A percentile compares a stretch with the other conserved stretches of the same genome.
These are phyloP conservation scores for Tricholoma matsutake DNA, from an alignment of 768 basidiomycete genomes.

Conservation along the genomic window DNA sequence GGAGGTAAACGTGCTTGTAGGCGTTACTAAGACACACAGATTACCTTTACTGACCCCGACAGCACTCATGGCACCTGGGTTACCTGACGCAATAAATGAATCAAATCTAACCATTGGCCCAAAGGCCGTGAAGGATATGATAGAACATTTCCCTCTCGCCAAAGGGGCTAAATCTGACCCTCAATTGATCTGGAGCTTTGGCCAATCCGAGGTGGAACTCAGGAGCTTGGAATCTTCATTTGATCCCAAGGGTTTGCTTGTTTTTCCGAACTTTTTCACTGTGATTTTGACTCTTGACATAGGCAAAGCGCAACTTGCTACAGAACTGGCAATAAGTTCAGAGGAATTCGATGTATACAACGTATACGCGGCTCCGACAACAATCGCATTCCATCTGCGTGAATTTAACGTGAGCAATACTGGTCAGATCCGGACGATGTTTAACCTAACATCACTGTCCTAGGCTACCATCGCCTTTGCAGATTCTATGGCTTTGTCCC, in stretches of 20 bases:
- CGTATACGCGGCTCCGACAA: conserved; percentile 57
- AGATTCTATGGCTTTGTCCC: conserved; percentile 59
- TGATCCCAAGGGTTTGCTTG: conserved; percentile 55
- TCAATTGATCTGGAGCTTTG: conserved; percentile 80
- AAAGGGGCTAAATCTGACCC: conserved; percentile 68
- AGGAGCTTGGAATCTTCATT: conserved; percentile 65
- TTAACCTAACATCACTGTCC: conserved; percentile 46
- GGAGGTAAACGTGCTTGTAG: conserved; percentile 33
- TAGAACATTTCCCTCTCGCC: conserved; percentile 75
- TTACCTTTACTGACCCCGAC: conserved; percentile 57
- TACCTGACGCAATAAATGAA: conserved; percentile 54
- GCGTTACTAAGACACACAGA: conserved; percentile 80
- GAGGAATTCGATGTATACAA: conserved; percentile 83
- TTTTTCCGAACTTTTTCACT: not conserved
- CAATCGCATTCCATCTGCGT: conserved; percentile 75
- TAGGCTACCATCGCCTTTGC: conserved; percentile 82
- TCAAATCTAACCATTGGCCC: conserved; percentile 73
- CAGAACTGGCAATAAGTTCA: conserved; percentile 71
- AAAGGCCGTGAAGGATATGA: conserved; percentile 67
- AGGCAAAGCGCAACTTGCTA: conserved; percentile 66
- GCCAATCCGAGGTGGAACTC: conserved; percentile 61
- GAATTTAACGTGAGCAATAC: conserved; percentile 68
- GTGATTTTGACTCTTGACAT: conserved; percentile 2
- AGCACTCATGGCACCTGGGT: conserved; percentile 61
- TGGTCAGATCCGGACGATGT: not conserved